Conservation (phyloP, 2,329 filamentous ascomycete species). For the Hymenoscyphus infarciens region DNA sequence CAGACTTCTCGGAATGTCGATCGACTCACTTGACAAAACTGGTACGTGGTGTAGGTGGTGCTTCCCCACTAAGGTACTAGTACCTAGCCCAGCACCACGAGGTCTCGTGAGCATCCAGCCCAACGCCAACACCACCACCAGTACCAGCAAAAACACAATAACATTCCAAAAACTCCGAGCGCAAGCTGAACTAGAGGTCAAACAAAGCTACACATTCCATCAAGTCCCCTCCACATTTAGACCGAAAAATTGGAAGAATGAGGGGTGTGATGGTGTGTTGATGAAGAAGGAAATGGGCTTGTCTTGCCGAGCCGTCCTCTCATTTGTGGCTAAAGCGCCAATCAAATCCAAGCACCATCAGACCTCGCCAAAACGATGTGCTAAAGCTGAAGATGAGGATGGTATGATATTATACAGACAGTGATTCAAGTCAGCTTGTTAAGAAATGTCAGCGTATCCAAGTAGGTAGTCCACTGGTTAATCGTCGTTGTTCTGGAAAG, state of each 20-base stretch:
- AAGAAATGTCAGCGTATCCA: background rate
- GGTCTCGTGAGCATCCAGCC: background rate
- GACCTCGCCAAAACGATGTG: background rate
- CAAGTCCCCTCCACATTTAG: background rate
- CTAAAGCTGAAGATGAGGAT: slow-evolving; percentile 1
- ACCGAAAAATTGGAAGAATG: background rate
- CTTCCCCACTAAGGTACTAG: background rate
- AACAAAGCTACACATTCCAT: background rate
- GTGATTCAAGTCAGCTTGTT: background rate
- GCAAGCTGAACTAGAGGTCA: background rate
- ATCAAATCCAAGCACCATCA: background rate
- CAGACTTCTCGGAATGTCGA: background rate
- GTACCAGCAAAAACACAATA: background rate
- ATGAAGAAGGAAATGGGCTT: background rate
- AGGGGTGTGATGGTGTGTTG: background rate
- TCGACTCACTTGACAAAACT: no score
- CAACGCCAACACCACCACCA: background rate
- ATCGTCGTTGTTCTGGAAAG: background rate
- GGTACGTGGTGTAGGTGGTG: background rate
- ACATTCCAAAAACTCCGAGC: background rate
- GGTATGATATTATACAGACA: background rate
- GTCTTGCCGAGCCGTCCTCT: background rate
- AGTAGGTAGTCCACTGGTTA: no score
- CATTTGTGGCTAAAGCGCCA: background rate
- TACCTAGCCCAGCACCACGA: background rate